These are phyloP conservation scores for Camellia japonica DNA, from an alignment of 148 eudicot species.

Conservation along the genomic window DNA sequence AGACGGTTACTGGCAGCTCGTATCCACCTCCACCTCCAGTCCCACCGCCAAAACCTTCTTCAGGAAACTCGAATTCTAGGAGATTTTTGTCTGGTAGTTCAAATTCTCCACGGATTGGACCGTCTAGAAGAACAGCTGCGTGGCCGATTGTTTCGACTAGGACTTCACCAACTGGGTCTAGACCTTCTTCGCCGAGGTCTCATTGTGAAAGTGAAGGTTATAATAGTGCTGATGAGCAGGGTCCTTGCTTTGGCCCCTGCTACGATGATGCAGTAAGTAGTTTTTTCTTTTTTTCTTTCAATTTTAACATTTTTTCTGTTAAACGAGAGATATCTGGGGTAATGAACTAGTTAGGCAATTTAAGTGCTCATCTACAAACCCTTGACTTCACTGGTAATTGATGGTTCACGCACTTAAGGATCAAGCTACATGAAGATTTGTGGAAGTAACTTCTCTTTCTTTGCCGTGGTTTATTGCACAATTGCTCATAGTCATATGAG, in stretches of 20 bases:
- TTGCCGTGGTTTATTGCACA: background rate
- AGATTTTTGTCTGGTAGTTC: conserved; percentile 48
- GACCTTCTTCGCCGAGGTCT: conserved; percentile 89
- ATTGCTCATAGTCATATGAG: background rate
- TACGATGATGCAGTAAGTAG: conserved; percentile 76
- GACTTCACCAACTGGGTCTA: conserved; percentile 78
- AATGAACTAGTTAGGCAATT: background rate
- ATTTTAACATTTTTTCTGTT: background rate
- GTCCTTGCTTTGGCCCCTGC: conserved; percentile 61
- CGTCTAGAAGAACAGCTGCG: conserved; percentile 65
- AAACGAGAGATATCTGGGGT: background rate
- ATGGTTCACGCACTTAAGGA: background rate
- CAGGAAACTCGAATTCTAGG: conserved; percentile 40
- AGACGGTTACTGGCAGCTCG: conserved; percentile 37
- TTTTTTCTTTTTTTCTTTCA: background rate
- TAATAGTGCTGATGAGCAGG: conserved; percentile 97
- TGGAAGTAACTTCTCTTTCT: background rate
- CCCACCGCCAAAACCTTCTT: conserved; percentile 83
- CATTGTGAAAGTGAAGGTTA: conserved; percentile 91
- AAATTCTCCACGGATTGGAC: conserved; percentile 57
- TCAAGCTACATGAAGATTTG: background rate
- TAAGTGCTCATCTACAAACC: background rate
- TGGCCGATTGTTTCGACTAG: conserved; percentile 67
- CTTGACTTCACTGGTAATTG: background rate
- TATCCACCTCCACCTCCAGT: conserved; percentile 90